Percentiles rank a stretch among this genome's conserved stretches.
These are phyloP conservation scores for Echium plantagineum DNA, from an alignment of 257 asterid species.

Conservation along the genomic window DNA sequence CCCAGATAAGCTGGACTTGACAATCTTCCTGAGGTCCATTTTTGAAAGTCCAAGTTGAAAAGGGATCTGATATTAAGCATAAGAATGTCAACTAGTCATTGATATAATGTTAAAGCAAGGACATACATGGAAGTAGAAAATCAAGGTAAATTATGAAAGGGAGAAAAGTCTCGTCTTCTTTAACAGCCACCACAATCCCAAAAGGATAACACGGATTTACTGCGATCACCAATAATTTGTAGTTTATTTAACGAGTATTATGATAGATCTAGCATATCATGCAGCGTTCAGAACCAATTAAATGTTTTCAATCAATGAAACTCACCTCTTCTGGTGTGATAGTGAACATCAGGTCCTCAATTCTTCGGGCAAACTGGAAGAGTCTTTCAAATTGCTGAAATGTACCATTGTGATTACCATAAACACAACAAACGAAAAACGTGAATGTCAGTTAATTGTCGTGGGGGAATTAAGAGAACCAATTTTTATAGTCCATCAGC, in stretches of 20 bases:
- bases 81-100: slow-evolving; percentile 4
- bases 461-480: slow-evolving; percentile 1
- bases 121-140: neutral
- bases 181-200: no score
- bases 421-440: no score
- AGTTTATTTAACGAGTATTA: neutral
- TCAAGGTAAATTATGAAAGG: no score
- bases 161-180: no score
- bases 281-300: neutral
- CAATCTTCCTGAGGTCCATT: slow-evolving; percentile 78
- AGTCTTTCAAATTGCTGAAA: slow-evolving; percentile 92
- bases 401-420: neutral
- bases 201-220: neutral
- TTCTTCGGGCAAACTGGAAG: slow-evolving; percentile 85
- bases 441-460: neutral
- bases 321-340: slow-evolving; percentile 85
- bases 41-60: slow-evolving; percentile 87
- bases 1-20: slow-evolving; percentile 81
- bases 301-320: neutral
- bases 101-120: slow-evolving; percentile 6
- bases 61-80: slow-evolving; percentile 52
- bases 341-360: slow-evolving; percentile 71
- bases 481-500: slow-evolving; percentile 8
- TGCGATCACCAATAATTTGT: neutral
- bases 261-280: neutral